Conservation (phyloP, 345 rosid species). For the Eucalyptus polyanthemos region DNA sequence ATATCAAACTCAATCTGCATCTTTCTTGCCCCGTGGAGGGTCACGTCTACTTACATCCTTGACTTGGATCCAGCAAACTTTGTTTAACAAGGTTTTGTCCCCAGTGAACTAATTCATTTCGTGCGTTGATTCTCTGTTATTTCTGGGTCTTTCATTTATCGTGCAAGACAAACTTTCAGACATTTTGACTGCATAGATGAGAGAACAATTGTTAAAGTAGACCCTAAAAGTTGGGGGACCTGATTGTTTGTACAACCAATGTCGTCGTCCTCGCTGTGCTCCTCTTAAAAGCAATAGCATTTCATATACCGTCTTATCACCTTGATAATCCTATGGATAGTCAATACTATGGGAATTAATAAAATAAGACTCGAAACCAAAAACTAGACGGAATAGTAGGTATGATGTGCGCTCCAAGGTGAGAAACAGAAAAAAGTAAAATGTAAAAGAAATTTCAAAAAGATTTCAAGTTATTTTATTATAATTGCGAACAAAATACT, state of each 20-base stretch:
- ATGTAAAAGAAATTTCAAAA: not conserved
- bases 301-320: not conserved
- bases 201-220: not conserved
- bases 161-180: not conserved
- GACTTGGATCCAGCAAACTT: not conserved
- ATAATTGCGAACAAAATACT: not conserved
- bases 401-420: not conserved
- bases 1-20: not conserved
- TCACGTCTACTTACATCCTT: not conserved
- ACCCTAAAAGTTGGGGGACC: not conserved
- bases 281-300: not conserved
- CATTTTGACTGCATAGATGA: not conserved
- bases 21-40: not conserved
- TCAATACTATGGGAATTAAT: not conserved
- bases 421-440: not conserved
- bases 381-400: not conserved
- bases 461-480: not conserved
- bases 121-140: not conserved
- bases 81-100: not conserved
- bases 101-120: not conserved
- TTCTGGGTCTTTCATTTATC: not conserved
- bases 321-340: not conserved
- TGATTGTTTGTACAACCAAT: not conserved
- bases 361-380: not conserved
- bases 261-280: not conserved